These are phyloP conservation scores for Luzula sylvatica DNA, from an alignment of 176 grass and related monocot species.

Conservation along the genomic window DNA sequence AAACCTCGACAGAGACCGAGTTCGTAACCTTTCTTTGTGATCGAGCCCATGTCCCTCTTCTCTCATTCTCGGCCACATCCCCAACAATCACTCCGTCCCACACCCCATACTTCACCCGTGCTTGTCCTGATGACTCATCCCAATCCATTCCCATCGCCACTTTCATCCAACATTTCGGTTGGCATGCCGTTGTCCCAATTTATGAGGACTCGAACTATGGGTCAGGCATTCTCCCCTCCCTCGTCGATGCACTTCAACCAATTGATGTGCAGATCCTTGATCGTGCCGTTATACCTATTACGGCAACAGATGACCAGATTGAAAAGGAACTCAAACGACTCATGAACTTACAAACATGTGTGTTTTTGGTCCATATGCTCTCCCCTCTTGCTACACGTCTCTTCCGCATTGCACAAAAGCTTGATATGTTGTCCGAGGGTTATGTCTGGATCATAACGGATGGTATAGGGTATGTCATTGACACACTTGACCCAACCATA, in stretches of 20 bases:
- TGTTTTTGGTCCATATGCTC: conserved; percentile 48
- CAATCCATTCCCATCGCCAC: conserved; percentile 28
- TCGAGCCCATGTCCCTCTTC: conserved; percentile 26
- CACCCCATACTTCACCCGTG: conserved; percentile 37
- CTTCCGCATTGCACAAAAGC: conserved; percentile 18
- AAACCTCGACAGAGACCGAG: conserved; percentile 25
- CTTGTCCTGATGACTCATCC: conserved; percentile 33
- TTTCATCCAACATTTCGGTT: conserved; percentile 18
- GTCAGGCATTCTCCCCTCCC: conserved; percentile 34
- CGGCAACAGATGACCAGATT: conserved; percentile 20
- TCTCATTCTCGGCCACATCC: conserved; percentile 37
- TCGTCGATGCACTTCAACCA: conserved; percentile 27
- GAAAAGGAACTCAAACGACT: conserved; percentile 30
- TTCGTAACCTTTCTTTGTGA: conserved; percentile 35
- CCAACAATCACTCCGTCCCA: conserved; percentile 23
- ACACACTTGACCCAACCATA: neutral
- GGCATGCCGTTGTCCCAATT: conserved; percentile 28
- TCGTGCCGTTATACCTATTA: conserved; percentile 20
- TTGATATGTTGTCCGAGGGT: conserved; percentile 27
- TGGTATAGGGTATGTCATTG: conserved; percentile 10
- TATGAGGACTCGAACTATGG: conserved; percentile 44
- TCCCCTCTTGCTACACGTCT: conserved; percentile 18
- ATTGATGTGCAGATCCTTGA: conserved; percentile 21
- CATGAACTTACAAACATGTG: conserved; percentile 39
- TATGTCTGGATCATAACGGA: conserved; percentile 48